Evolutionary conservation across 441 rosid genomes (phyloP).

Genomic region (Manihot esculenta): DNA sequence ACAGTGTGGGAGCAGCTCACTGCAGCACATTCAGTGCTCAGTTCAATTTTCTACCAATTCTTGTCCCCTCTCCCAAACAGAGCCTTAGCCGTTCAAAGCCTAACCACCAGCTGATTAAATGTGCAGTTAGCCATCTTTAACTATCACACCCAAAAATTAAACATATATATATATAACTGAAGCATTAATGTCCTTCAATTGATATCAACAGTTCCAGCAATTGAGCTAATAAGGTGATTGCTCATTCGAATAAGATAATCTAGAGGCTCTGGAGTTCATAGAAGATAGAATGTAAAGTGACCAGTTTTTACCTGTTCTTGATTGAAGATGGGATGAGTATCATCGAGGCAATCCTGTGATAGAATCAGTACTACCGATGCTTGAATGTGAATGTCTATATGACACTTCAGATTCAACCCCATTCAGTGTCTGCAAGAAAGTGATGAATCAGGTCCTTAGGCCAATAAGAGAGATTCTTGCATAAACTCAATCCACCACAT

Average conservation of each 20-base stretch:
- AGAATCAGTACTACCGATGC: neutral
- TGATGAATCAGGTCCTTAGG: neutral
- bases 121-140: no score
- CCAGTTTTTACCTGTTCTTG: neutral
- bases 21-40: conserved; percentile 73
- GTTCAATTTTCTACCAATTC: no score
- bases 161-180: no score
- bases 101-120: no score
- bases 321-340: neutral
- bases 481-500: neutral
- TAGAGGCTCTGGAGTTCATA: neutral
- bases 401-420: conserved; percentile 32
- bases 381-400: conserved; percentile 13
- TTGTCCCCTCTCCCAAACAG: no score
- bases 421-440: conserved; percentile 24
- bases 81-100: no score
- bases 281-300: neutral
- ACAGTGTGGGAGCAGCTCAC: conserved; percentile 83
- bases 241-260: conserved; percentile 1
- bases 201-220: no score
- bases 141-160: no score
- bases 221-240: neutral
- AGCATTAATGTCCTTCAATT: no score
- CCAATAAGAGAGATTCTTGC: neutral
- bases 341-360: conserved; percentile 10